phyloP scores from a whole-genome alignment of 306 rosid genomes.

The Rosa multiflora region DNA sequence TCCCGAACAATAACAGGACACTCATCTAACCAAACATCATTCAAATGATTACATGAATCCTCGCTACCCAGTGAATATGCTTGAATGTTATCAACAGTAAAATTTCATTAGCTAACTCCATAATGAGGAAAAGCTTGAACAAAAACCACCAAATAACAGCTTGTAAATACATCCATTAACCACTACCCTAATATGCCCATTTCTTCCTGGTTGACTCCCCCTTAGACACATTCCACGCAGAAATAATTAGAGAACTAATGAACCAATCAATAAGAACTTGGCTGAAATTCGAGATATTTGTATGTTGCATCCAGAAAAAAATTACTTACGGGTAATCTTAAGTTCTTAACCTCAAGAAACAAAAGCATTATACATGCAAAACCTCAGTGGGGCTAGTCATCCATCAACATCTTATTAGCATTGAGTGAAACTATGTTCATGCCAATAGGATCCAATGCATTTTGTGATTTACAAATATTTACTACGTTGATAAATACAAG shows the following conservation, averaged over 20 bases:
- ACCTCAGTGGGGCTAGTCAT: slow-evolving; percentile 2
- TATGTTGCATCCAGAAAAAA: background rate
- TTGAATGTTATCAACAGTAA: background rate
- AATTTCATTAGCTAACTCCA: background rate
- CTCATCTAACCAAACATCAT: too few species aligned
- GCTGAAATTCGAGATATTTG: background rate
- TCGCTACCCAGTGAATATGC: background rate
- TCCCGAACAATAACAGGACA: too few species aligned
- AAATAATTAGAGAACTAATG: background rate
- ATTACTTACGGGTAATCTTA: background rate
- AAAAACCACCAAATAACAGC: slow-evolving; percentile 4
- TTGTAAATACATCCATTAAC: background rate
- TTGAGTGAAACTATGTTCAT: background rate
- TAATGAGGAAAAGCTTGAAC: slow-evolving; percentile 7
- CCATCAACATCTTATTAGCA: background rate
- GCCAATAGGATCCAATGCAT: background rate
- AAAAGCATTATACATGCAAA: background rate
- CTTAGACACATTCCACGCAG: background rate
- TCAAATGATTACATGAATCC: too few species aligned
- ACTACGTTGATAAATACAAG: slow-evolving; percentile 10
- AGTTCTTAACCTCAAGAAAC: slow-evolving; percentile 3
- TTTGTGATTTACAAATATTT: slow-evolving; percentile 17
- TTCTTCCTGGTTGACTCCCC: background rate
- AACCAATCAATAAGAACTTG: slow-evolving; percentile 2
- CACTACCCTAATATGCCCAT: background rate